A percentile compares a stretch with the other conserved stretches of the same genome.
phyloP scores from a whole-genome alignment of 495 filamentous ascomycete species.

The Aspergillus sparsus region DNA sequence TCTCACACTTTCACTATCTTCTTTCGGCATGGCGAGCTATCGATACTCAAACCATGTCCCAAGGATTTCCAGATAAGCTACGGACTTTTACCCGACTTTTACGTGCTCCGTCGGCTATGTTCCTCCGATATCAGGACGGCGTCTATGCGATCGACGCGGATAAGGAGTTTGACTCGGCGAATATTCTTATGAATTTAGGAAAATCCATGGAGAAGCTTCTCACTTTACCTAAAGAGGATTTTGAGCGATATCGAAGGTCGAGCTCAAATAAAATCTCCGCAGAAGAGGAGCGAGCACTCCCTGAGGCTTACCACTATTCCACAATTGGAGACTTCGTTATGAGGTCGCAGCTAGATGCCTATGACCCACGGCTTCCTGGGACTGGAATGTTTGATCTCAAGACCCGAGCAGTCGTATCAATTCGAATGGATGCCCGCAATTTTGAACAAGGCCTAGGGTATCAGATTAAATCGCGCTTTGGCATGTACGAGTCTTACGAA shows the following conservation, averaged over 20 bases:
- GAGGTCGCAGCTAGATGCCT: slow-evolving; percentile 92
- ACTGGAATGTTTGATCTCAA: slow-evolving; percentile 97
- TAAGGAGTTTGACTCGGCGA: slow-evolving; percentile 86
- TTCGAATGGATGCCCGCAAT: slow-evolving; percentile 78
- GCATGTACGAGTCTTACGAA: slow-evolving; percentile 86
- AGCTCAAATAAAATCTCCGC: slow-evolving; percentile 61
- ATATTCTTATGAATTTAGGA: slow-evolving; percentile 84
- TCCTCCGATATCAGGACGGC: slow-evolving; percentile 81
- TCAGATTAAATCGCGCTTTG: slow-evolving; percentile 73
- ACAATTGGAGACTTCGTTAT: slow-evolving; percentile 86
- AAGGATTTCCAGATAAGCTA: slow-evolving; percentile 58
- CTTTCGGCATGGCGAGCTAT: slow-evolving; percentile 79
- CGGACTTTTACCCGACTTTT: slow-evolving; percentile 69
- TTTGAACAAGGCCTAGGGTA: slow-evolving; percentile 81
- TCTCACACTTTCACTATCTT: slow-evolving; percentile 91
- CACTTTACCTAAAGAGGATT: slow-evolving; percentile 77
- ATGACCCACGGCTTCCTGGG: slow-evolving; percentile 83
- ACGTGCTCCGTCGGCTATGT: slow-evolving; percentile 73
- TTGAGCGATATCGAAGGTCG: slow-evolving; percentile 75
- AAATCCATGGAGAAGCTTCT: slow-evolving; percentile 96
- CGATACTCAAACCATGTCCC: slow-evolving; percentile 64
- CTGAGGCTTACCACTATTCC: slow-evolving; percentile 87
- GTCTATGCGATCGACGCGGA: slow-evolving; percentile 96
- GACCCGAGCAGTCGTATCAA: slow-evolving; percentile 84
- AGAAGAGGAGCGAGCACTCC: slow-evolving; percentile 63